Evolutionary conservation across 176 grass and related monocot species (phyloP), one percentile per base, ranked within the genome.

Genomic region (Leersia perrieri): DNA sequence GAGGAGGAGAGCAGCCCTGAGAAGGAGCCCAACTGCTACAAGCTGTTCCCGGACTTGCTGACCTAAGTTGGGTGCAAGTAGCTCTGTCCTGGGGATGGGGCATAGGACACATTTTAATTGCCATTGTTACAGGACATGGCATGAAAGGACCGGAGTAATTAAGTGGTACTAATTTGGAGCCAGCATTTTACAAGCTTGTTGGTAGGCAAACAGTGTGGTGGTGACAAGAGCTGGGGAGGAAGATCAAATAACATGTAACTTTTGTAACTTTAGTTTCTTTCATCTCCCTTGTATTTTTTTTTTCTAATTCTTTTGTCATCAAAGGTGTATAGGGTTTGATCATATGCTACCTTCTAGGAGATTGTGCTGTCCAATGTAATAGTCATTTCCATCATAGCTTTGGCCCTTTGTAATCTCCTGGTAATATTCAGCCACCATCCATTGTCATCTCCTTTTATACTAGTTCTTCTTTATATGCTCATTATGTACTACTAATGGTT

Each of bases 11-110:
- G 72, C 67, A 83, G 81, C 38, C 85, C 78, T 1, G 82, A 53
- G 10, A 91, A 85, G 73, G 89, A 86, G 82, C 69, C 87, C 68
- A 82, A 73, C 63, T 90, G 87, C 82, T 92, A 94, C 86, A 92
- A 93, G 84, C 80, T 98, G 25, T 91, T 98, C 86, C 92, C 92
- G 18, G 88, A 93, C 84, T 88, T 95, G 66, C 81, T 98, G 38
- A 92, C 84, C 60, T 98, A 58, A 79, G 42, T 36, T 3, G 25
- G 29, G 68, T 2, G 23, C 9, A 61, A 34, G 12, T 2, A 28
- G 3, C 36, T 73, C 36, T 73, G 51, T 44, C 16, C 9, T 3
- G 5, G 15, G 20, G n/a, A 31, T 41, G 14, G 45, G 16, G 45
- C 15, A 20, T 5, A 53, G 22, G 22, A n/a, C 18, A 23, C 64